A percentile compares a stretch with the other conserved stretches of the same genome.
Conservation (phyloP, 306 rosid genomes). For the Phaseolus lunatus region DNA sequence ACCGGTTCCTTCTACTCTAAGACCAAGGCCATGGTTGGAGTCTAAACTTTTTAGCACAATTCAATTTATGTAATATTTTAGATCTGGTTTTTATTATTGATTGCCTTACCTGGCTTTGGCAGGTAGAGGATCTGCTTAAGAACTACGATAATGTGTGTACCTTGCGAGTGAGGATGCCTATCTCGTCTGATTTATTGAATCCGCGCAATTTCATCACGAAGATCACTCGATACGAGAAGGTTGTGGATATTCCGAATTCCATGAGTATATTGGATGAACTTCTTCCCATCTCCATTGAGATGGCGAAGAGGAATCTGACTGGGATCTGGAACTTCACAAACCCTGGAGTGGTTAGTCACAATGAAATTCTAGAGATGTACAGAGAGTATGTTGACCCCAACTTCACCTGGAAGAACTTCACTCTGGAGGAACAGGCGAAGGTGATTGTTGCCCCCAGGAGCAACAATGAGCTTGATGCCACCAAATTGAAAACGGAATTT, state of each 20-base stretch:
- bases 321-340: constrained; percentile 92
- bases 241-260: constrained; percentile 87
- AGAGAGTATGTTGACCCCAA: constrained; percentile 68
- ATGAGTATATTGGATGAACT: constrained; percentile 92
- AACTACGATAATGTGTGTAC: constrained; percentile 89
- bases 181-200: constrained; percentile 79
- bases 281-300: constrained; percentile 84
- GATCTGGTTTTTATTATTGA: constrained; percentile 11
- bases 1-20: constrained; percentile 88
- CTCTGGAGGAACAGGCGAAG: constrained; percentile 87
- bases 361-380: constrained; percentile 82
- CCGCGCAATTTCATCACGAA: constrained; percentile 92
- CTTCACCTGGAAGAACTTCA: constrained; percentile 84
- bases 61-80: background rate
- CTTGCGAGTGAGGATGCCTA: constrained; percentile 92
- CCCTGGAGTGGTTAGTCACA: constrained; percentile 95
- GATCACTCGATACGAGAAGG: constrained; percentile 86
- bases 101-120: background rate
- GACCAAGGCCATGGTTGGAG: constrained; percentile 85
- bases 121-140: constrained; percentile 87
- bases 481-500: constrained; percentile 72
- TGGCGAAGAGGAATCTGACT: constrained; percentile 91
- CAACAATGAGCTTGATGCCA: constrained; percentile 80
- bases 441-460: constrained; percentile 89
- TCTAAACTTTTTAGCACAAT: background rate